A percentile compares a stretch with the other conserved stretches of the same genome.
Evolutionary conservation across 441 rosid species (phyloP).

Genomic region (Gossypium davidsonii): DNA sequence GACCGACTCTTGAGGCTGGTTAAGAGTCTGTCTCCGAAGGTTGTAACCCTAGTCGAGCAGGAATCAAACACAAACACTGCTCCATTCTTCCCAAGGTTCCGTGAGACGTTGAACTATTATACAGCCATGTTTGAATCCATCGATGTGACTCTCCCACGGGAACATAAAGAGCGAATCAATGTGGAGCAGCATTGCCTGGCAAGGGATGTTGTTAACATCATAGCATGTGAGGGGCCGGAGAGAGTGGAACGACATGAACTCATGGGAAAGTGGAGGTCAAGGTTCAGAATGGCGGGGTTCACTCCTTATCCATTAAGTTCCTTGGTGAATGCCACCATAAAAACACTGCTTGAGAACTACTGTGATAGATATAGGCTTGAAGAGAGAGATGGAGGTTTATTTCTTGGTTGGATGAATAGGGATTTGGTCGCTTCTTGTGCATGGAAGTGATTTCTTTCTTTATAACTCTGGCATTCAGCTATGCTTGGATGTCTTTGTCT

Average conservation of each 20-base stretch:
- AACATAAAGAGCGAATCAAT: constrained; percentile 66
- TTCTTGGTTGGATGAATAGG: constrained; percentile 79
- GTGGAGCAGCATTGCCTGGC: constrained; percentile 90
- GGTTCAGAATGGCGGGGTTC: constrained; percentile 78
- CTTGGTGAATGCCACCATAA: constrained; percentile 57
- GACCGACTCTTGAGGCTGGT: constrained; percentile 69
- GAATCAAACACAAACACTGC: constrained; percentile 88
- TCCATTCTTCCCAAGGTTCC: constrained; percentile 70
- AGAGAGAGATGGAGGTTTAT: constrained; percentile 70
- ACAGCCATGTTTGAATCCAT: constrained; percentile 85
- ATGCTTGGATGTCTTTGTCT: background rate
- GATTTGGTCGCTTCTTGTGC: constrained; percentile 83
- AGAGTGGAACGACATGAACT: constrained; percentile 84
- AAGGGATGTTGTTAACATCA: constrained; percentile 72
- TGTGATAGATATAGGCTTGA: constrained; percentile 54
- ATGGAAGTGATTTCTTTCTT: constrained; percentile 40
- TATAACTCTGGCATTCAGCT: background rate
- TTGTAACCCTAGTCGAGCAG: constrained; percentile 83
- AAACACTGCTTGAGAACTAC: constrained; percentile 51
- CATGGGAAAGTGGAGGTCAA: constrained; percentile 69
- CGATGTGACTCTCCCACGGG: constrained; percentile 59
- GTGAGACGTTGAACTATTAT: constrained; percentile 66
- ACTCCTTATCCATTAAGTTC: constrained; percentile 65
- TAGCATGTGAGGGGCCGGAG: constrained; percentile 82
- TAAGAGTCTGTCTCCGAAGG: constrained; percentile 62